Base-by-base conservation (phyloP, 371 early-diverging fungal species). In the Apophysomyces sp. region DNA sequence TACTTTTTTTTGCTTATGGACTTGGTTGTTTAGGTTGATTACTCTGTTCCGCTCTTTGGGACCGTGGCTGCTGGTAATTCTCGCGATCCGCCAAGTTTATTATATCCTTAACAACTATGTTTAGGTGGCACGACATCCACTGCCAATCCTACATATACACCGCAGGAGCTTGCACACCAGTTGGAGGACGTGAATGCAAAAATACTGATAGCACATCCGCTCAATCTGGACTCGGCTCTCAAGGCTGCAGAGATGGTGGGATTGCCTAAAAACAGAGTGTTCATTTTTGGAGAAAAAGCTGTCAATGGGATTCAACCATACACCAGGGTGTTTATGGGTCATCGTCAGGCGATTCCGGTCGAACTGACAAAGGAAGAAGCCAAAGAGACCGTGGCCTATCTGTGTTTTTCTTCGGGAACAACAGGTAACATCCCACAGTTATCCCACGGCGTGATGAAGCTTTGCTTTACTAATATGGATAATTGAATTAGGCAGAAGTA, bases 341-440 rank as follows among this genome's bases (percentile, higher is more conserved):
- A 66, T 13, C 59, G 65, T 11, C 57, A 56, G 34, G 69, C 65
- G 21, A 52, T 41, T 5, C 62, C 77, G 13, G 68, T 66, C 12
- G 54, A 66, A 13, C 54, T 57, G 9, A 58, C 62, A 0, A 59
- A 56, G 3, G 64, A 72, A 55, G 74, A 79, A 39, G 58, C 65
- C 44, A 65, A 69, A 36, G 57, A 61, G 16, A 66, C 75, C 49
- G 82, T 83, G 34, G 85, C 90, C 0, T 84, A 85, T 62, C 74
- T 94, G n/a, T 90, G 90, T 71, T 94, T 90, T 70, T 89, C 89
- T n/a, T 88, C 89, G 12, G 94, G 94, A 1, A 94, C 92, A 8
- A 90, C 92, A 3, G 92, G 91, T 58, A 74, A 52, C 2, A 4
- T 21, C 21, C 8, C 2, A 21, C 3, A 11, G 34, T 41, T 44